phyloP scores from a whole-genome alignment of 352 stramenopile genomes.

The Thraustochytrium striatum region DNA sequence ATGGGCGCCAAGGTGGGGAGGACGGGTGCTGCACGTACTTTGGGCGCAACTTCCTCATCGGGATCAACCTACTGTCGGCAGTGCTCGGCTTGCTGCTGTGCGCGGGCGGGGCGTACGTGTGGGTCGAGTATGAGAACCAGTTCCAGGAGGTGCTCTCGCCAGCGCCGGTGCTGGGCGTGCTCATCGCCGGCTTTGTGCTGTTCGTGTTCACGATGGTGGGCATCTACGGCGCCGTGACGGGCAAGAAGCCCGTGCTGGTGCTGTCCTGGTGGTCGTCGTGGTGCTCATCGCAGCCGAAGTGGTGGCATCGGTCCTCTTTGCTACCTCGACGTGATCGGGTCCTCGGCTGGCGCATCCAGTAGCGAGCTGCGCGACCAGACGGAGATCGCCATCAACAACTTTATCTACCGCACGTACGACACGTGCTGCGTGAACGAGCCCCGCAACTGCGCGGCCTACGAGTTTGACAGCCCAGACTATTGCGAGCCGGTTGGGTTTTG shows the following conservation, averaged over 20 bases:
- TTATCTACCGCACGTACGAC: conserved; percentile 32
- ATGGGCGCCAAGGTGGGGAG: background rate
- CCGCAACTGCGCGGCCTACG: background rate
- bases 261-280: conserved; percentile 32
- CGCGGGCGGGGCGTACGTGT: conserved; percentile 33
- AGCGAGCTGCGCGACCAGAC: conserved; percentile 34
- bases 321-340: conserved; percentile 24
- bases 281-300: conserved; percentile 14
- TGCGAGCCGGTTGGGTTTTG: background rate
- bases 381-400: conserved; percentile 44
- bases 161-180: conserved; percentile 25
- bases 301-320: conserved; percentile 16
- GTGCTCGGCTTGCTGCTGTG: conserved; percentile 18
- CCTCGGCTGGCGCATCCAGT: background rate
- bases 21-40: background rate
- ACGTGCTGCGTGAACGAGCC: conserved; percentile 29
- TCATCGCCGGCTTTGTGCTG: conserved; percentile 29
- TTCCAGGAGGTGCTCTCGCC: conserved; percentile 27
- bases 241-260: conserved; percentile 27
- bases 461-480: background rate
- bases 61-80: conserved; percentile 34
- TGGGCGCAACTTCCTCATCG: conserved; percentile 35
- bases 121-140: conserved; percentile 40
- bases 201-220: conserved; percentile 32
- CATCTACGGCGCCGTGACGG: conserved; percentile 27